These are phyloP conservation scores for Acer yangbiense DNA, from an alignment of 345 rosid species.

Conservation along the genomic window DNA sequence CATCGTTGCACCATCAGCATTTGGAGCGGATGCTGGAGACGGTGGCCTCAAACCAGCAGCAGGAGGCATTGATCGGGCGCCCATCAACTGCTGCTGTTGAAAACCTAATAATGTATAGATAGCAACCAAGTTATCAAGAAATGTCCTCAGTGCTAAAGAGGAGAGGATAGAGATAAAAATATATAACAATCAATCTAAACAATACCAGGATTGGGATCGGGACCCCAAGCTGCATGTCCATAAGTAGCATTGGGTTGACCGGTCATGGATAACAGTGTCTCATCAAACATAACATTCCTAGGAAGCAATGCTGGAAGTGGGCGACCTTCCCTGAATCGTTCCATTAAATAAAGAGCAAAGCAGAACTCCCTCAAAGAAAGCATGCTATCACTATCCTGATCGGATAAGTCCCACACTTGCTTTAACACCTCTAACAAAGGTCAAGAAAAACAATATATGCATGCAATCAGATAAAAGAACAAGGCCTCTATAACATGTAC, in stretches of 20 bases:
- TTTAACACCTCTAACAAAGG: slow-evolving; percentile 78
- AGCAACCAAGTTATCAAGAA: slow-evolving; percentile 20
- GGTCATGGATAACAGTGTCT: slow-evolving; percentile 81
- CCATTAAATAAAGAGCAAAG: slow-evolving; percentile 95
- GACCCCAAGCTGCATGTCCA: slow-evolving; percentile 80
- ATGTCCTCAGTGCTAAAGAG: slow-evolving; percentile 18
- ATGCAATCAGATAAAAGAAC: slow-evolving; percentile 19
- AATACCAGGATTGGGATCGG: slow-evolving; percentile 65
- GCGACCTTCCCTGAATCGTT: slow-evolving; percentile 90
- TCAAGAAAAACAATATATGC: slow-evolving; percentile 28
- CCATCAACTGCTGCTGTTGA: slow-evolving; percentile 63
- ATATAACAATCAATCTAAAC: slow-evolving; percentile 26
- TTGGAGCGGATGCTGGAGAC: slow-evolving; percentile 45
- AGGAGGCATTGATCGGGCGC: slow-evolving; percentile 52
- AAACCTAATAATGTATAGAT: slow-evolving; percentile 51
- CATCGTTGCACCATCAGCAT: slow-evolving; percentile 39
- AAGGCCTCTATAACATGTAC: slow-evolving; percentile 10
- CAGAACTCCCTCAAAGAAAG: slow-evolving; percentile 98
- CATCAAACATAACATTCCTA: slow-evolving; percentile 78
- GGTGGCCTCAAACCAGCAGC: slow-evolving; percentile 74
- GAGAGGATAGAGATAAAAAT: slow-evolving; percentile 22
- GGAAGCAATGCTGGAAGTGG: slow-evolving; percentile 87
- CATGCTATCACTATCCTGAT: slow-evolving; percentile 98
- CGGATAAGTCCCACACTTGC: slow-evolving; percentile 98
- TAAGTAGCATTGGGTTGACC: slow-evolving; percentile 65